These are phyloP conservation scores for Mytilinidion resinicola DNA, from an alignment of 495 filamentous ascomycete species.

Conservation along the genomic window DNA sequence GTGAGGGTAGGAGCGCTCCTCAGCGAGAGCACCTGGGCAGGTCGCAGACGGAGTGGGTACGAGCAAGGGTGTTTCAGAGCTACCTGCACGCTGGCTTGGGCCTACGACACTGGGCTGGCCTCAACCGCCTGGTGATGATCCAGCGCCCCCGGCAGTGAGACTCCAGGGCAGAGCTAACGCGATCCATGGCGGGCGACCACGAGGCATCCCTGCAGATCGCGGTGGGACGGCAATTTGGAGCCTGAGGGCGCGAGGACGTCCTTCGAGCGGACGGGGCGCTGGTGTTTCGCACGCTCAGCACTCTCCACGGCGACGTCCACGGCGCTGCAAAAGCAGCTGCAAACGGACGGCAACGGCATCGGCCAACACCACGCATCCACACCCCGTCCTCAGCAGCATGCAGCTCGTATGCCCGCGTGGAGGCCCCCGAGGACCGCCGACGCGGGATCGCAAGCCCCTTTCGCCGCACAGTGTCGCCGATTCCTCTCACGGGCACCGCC, in stretches of 20 bases:
- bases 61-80: slow-evolving; percentile 18
- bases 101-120: too few relatives aligned
- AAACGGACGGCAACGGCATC: too few relatives aligned
- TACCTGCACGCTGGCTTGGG: neutral
- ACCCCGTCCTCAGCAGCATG: too few relatives aligned
- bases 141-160: neutral
- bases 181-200: slow-evolving; percentile 12
- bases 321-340: too few relatives aligned
- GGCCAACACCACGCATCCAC: too few relatives aligned
- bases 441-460: too few relatives aligned
- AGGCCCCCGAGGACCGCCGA: too few relatives aligned
- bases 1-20: slow-evolving; percentile 12
- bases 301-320: too few relatives aligned
- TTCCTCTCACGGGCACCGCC: too few relatives aligned
- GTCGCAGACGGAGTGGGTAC: slow-evolving; percentile 18
- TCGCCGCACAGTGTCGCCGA: too few relatives aligned
- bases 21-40: slow-evolving; percentile 6
- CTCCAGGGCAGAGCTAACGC: slow-evolving; percentile 20
- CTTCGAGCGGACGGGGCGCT: neutral
- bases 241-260: neutral
- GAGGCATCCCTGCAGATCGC: slow-evolving; percentile 23
- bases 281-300: neutral
- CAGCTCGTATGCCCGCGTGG: too few relatives aligned
- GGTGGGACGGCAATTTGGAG: neutral
- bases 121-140: too few relatives aligned